A percentile compares a stretch with the other conserved stretches of the same genome.
Conservation (phyloP, 148 eudicot genomes). For the Rhododendron griersonianum region DNA sequence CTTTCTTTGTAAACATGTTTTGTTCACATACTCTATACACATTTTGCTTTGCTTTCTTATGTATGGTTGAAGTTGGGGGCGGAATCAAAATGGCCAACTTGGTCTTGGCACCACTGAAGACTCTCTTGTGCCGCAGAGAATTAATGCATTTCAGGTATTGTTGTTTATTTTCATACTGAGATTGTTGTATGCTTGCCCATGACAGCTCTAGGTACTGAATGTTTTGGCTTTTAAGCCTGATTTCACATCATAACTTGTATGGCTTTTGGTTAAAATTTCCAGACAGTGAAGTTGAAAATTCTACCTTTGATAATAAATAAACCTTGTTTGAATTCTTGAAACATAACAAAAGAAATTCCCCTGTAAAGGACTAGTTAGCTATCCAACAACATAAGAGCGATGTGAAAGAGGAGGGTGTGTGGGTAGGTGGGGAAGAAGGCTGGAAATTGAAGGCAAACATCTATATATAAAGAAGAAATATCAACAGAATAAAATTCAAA, state of each 20-base stretch:
- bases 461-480: background rate
- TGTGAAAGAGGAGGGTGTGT: background rate
- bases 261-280: background rate
- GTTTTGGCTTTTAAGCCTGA: background rate
- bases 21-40: background rate
- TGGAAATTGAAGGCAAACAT: background rate
- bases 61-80: constrained; percentile 77
- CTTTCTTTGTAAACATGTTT: background rate
- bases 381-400: background rate
- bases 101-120: constrained; percentile 94
- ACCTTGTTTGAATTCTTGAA: background rate
- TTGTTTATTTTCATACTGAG: background rate
- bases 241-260: background rate
- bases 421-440: background rate
- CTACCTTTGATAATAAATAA: background rate
- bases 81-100: constrained; percentile 99
- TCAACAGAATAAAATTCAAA: background rate
- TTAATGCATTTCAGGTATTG: constrained; percentile 74
- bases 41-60: background rate
- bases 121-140: constrained; percentile 76
- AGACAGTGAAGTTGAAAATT: background rate
- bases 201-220: background rate
- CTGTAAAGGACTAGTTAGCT: background rate
- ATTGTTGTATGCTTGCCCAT: background rate
- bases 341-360: background rate